A percentile compares a stretch with the other conserved stretches of the same genome.
Conservation (phyloP, 2,329 filamentous ascomycete species). For the Ampelomyces quisqualis region DNA sequence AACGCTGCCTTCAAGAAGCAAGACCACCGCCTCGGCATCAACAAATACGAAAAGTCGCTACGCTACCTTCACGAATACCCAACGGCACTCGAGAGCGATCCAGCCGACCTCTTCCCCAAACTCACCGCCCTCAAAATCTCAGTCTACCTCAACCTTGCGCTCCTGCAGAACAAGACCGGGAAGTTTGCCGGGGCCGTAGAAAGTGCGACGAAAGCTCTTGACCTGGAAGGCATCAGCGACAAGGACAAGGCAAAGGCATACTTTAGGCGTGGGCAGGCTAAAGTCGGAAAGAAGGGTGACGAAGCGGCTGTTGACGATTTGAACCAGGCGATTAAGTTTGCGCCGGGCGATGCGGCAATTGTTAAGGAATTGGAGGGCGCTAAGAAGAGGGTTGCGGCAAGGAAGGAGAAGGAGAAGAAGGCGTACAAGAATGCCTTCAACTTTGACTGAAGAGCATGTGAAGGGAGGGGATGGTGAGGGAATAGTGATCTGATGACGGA, state of each 20-base stretch:
- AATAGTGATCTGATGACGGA: no score
- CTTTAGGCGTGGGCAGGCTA: conserved; percentile 79
- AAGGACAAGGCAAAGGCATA: conserved; percentile 85
- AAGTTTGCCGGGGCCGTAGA: conserved; percentile 69
- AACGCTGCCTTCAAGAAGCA: conserved; percentile 88
- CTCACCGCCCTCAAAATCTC: conserved; percentile 77
- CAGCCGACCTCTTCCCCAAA: conserved; percentile 64
- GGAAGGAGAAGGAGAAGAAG: conserved; percentile 85
- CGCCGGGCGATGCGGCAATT: conserved; percentile 72
- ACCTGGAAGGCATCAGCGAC: conserved; percentile 62
- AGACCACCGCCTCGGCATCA: conserved; percentile 68
- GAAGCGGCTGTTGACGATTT: conserved; percentile 63
- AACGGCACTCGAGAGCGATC: conserved; percentile 66
- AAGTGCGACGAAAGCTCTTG: conserved; percentile 72
- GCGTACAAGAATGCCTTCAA: conserved; percentile 89
- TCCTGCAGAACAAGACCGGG: conserved; percentile 79
- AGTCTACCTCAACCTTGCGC: conserved; percentile 83
- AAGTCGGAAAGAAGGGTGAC: conserved; percentile 76
- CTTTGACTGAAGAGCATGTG: conserved; percentile 17
- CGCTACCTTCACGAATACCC: conserved; percentile 87
- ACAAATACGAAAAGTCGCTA: conserved; percentile 93
- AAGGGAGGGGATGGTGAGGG: no score
- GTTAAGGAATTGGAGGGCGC: conserved; percentile 72
- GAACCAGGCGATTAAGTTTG: conserved; percentile 47
- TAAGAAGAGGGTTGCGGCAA: conserved; percentile 72